Base-by-base conservation (phyloP, 2,329 filamentous ascomycete species). In the Exophiala oligosperma region DNA sequence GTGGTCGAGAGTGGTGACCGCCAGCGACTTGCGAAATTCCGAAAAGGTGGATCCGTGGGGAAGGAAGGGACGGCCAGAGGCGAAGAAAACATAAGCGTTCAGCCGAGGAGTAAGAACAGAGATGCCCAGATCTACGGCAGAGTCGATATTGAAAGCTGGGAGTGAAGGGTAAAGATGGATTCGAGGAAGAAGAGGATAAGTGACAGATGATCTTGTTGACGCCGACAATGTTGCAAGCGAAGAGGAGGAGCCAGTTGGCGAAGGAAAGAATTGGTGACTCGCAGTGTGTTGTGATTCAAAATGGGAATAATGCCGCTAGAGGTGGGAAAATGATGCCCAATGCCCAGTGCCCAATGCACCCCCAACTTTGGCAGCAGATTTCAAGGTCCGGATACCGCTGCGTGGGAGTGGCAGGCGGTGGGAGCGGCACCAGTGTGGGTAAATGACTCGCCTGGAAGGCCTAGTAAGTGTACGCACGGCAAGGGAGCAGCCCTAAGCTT, bases 141-240 rank as follows among this genome's bases (percentile, higher is more conserved):
- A 24, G 14, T 24, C 11, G 26, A 35, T 12, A 21, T 7, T 47
- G 23, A 11, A 12, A 47, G n/a, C 6, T 32, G 41, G 32, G 32
- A 24, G 37, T 21, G 37, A 52, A 84, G 70, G 67, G 84, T 85
- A 1, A 81, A 81, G 8, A 26, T 14, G 23, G 40, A 17, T 37
- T 2, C 6, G 17, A 7, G 26, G 9, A 24, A 21, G 49, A 37
- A 38, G 32, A 51, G 37, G 28, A n/a, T 26, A 17, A 9, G 32
- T 35, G 32, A 35, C 32, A 35, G 32, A n/a, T 51, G 28, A 14
- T 38, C 29, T 8, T 51, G 28, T 51, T 51, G 49, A 51, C 21
- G 49, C 37, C 37, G 49, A 51, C 37, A 17, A 48, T 48, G 32
- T 48, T n/a, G 32, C 29, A 17, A 48, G 29, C 28, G 49, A 51